phyloP scores from a whole-genome alignment of 1,284 basidiomycete species.

The Cutaneotrichosporon cutaneum region DNA sequence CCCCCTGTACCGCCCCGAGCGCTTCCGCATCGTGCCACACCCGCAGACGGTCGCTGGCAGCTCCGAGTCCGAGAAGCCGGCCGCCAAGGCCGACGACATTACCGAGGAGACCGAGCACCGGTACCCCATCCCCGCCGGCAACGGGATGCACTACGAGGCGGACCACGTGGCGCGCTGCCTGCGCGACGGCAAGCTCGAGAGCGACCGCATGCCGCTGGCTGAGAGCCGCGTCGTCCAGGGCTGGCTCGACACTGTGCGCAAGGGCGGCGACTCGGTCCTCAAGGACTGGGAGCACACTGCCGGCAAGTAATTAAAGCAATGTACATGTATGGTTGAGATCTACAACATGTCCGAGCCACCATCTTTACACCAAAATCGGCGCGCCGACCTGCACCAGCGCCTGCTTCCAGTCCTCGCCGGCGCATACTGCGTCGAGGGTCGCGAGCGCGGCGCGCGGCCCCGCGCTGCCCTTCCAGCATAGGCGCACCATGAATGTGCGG shows the following conservation, averaged over 20 bases:
- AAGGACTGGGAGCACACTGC: slow-evolving; percentile 32
- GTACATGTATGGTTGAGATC: not conserved
- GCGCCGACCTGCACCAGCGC: slow-evolving; percentile 13
- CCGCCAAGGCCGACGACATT: not conserved
- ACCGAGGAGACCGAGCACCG: slow-evolving; percentile 15
- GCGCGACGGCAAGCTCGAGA: slow-evolving; percentile 71
- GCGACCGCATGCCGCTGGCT: slow-evolving; percentile 67
- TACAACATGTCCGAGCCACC: not conserved
- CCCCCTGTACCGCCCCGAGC: slow-evolving; percentile 12
- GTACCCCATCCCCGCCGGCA: slow-evolving; percentile 15
- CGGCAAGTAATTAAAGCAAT: not conserved
- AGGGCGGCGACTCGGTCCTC: slow-evolving; percentile 33
- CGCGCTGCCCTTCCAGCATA: slow-evolving; percentile 27
- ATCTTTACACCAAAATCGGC: slow-evolving; percentile 14
- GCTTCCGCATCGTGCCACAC: slow-evolving; percentile 12
- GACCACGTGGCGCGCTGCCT: slow-evolving; percentile 75
- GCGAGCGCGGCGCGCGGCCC: slow-evolving; percentile 17
- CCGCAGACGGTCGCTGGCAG: slow-evolving; percentile 6
- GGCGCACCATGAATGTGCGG: slow-evolving; percentile 16
- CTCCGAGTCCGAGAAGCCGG: not conserved
- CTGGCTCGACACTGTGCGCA: slow-evolving; percentile 72
- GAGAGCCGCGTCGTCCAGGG: slow-evolving; percentile 75
- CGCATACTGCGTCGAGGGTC: slow-evolving; percentile 13
- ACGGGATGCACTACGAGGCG: slow-evolving; percentile 50
- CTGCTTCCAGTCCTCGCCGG: slow-evolving; percentile 14